Evolutionary conservation across 2,329 filamentous ascomycete species (phyloP), one percentile per base, ranked within the genome.

Genomic region (Penicillium sp.): DNA sequence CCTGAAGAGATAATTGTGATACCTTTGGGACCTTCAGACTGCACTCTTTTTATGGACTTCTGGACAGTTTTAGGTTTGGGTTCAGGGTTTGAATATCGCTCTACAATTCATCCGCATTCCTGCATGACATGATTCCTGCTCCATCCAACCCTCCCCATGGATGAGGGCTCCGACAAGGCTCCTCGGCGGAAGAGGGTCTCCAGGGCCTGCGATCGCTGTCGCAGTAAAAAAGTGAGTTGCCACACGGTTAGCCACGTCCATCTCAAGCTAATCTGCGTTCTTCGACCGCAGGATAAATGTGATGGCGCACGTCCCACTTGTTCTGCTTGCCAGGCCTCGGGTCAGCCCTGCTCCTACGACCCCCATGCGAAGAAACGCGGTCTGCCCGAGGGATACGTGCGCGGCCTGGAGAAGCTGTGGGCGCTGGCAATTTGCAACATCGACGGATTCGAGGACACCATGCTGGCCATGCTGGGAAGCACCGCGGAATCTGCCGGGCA

Each of bases 311-410:
- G 68, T 51, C 71, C 71, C 28, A 60, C 66, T 34, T 74, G 71
- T 47, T 68, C 69, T 24, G 68, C 69, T 47, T 74, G 71, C 49
- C 61, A 62, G 44, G 63, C 60, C 18, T 66, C 69, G 7, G 65
- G 64, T 47, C 67, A 70, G 41, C 56, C 64, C 26, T 74, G 71
- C 46, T 67, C 66, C 23, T 74, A 74, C 56, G 68, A 73, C 42
- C 68, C 70, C 10, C 63, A 66, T 44, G 69, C 65, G 39, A 74
- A 73, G 56, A 74, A 74, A 53, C 66, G 71, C 42, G 71, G 71
- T 14, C 55, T 74, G 13, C 71, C 71, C 1, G 71, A 74, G 52
- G 71, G 71, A 29, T 74, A 74, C 58, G 71, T 74, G 26, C 69
- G 71, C 16, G 70, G 70, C 3, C 45, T 74, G 43, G 71, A 74